Conservation (phyloP, 2,329 filamentous ascomycete genomes). For the Plenodomus tracheiphilus region DNA sequence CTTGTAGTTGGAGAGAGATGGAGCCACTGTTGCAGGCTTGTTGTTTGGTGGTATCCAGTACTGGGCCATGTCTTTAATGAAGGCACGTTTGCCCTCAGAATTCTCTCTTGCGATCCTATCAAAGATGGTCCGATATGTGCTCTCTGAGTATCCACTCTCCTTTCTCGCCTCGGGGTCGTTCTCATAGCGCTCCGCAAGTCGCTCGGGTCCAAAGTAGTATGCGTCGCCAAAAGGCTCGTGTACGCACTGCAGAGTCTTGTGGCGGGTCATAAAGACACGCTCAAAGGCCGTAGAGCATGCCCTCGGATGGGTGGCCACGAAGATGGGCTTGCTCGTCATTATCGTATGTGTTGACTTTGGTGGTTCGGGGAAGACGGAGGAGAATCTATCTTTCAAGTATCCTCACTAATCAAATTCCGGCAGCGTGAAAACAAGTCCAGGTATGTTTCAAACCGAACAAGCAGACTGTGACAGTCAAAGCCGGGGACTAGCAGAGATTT, state of each 20-base stretch:
- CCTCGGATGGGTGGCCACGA: slow-evolving; percentile 90
- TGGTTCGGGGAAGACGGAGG: slow-evolving; percentile 7
- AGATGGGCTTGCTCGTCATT: slow-evolving; percentile 82
- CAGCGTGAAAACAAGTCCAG: slow-evolving; percentile 18
- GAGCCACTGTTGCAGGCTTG: slow-evolving; percentile 70
- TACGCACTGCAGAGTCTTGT: slow-evolving; percentile 76
- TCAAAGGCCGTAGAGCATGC: slow-evolving; percentile 98
- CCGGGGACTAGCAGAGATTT: slow-evolving; percentile 30
- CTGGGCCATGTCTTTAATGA: slow-evolving; percentile 98
- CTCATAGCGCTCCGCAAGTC: slow-evolving; percentile 77
- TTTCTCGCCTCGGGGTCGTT: slow-evolving; percentile 61
- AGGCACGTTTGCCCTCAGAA: slow-evolving; percentile 84
- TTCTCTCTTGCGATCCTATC: slow-evolving; percentile 72
- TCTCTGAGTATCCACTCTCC: slow-evolving; percentile 67
- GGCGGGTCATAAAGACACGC: slow-evolving; percentile 95
- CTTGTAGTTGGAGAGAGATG: slow-evolving; percentile 68
- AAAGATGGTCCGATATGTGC: slow-evolving; percentile 77
- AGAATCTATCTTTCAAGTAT: slow-evolving; percentile 33
- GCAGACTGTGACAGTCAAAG: slow-evolving; percentile 17
- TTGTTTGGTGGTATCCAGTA: slow-evolving; percentile 80
- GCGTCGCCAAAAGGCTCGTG: slow-evolving; percentile 98
- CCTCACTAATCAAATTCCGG: slow-evolving; percentile 8
- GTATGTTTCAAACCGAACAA: slow-evolving; percentile 34
- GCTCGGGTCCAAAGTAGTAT: slow-evolving; percentile 93
- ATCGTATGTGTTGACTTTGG: slow-evolving; percentile 12